Evolutionary conservation across 83 land plant species (phyloP).

Genomic region (Larix sibirica): DNA sequence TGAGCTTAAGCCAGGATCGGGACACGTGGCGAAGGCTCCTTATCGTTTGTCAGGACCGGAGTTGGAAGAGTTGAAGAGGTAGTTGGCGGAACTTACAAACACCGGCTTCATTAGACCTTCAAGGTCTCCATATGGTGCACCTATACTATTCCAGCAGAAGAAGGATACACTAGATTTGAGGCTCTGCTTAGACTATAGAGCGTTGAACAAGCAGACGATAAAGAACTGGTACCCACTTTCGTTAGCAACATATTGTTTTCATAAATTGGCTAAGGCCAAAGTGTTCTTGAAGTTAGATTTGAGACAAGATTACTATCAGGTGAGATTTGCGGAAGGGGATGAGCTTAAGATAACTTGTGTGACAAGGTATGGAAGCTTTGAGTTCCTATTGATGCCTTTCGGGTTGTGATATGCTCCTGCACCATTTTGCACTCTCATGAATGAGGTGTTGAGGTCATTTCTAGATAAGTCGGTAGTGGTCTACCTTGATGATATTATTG

Average conservation of each 20-base stretch:
- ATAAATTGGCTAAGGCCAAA: background rate
- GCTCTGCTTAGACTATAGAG: background rate
- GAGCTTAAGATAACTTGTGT: conserved; percentile 6
- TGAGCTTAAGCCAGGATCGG: background rate
- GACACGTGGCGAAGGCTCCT: background rate
- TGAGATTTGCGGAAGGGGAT: conserved; percentile 11
- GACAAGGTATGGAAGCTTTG: background rate
- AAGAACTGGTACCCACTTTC: background rate
- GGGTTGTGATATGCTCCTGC: background rate
- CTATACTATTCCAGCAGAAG: background rate
- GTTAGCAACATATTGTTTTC: background rate
- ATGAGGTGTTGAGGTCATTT: background rate
- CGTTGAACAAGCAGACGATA: background rate
- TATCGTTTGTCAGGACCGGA: background rate
- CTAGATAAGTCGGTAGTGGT: background rate
- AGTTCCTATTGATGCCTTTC: conserved; percentile 17
- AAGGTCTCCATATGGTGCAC: background rate
- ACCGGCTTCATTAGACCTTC: background rate
- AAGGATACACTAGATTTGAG: background rate
- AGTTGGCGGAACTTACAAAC: background rate
- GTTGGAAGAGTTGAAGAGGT: background rate
- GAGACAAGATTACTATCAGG: background rate
- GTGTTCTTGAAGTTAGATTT: background rate
- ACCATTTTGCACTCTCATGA: background rate
- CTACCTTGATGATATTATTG: too few species aligned